Conservation (phyloP, 73 alveolate species). For the Diophrys appendiculata region DNA sequence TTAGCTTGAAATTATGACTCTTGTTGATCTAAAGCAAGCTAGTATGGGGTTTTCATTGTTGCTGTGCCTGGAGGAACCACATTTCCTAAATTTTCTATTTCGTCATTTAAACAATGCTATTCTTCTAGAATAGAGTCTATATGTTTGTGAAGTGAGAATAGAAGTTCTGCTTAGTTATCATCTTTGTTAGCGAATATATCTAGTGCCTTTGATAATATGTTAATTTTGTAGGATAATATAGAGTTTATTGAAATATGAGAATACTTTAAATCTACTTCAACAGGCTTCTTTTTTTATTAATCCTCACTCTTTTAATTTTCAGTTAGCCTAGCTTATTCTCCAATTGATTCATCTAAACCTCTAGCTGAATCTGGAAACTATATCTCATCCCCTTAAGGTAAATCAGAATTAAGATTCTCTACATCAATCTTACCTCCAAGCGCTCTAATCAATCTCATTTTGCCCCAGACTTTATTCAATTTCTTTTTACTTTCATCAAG, state of each 20-base stretch:
- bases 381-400: background rate
- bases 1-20: no score
- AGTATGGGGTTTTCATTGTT: no score
- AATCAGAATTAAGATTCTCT: background rate
- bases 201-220: background rate
- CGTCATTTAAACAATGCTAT: background rate
- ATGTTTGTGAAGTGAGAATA: background rate
- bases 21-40: no score
- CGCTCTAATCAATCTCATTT: background rate
- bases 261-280: background rate
- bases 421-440: background rate
- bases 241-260: background rate
- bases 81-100: background rate
- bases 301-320: background rate
- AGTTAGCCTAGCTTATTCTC: background rate
- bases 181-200: constrained; percentile 6
- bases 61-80: no score
- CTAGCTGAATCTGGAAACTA: background rate
- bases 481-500: background rate
- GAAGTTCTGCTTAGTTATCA: background rate
- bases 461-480: background rate
- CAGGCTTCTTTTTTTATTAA: background rate
- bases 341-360: background rate
- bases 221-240: background rate
- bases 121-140: background rate